These are phyloP conservation scores for Rhizopogon vulgaris DNA, from an alignment of 768 basidiomycete species.

Conservation along the genomic window DNA sequence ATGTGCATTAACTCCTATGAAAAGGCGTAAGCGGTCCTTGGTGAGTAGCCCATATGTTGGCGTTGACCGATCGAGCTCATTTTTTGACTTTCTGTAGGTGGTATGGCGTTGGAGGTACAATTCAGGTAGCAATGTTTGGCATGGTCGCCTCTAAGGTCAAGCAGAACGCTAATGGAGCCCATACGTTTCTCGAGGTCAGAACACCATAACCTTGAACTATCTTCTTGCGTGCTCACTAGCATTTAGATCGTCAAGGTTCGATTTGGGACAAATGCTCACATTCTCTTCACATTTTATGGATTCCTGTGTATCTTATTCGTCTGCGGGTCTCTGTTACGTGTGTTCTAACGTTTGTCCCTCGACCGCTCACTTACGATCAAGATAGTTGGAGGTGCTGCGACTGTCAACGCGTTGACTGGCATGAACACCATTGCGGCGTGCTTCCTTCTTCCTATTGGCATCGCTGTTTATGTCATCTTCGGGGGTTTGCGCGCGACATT, in stretches of 20 bases:
- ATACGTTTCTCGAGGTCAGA: conserved; percentile 47
- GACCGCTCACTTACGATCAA: neutral
- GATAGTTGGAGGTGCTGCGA: conserved; percentile 39
- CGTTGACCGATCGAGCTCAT: neutral
- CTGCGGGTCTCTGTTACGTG: conserved; percentile 43
- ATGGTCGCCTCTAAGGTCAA: conserved; percentile 53
- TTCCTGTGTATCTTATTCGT: conserved; percentile 47
- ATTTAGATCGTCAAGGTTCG: conserved; percentile 41
- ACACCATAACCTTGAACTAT: neutral
- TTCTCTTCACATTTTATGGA: conserved; percentile 48
- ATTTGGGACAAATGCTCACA: conserved; percentile 40
- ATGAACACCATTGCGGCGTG: conserved; percentile 40
- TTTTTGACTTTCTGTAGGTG: conserved; percentile 25
- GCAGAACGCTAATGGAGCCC: conserved; percentile 52
- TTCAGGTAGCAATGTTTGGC: conserved; percentile 47
- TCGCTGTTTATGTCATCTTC: conserved; percentile 36
- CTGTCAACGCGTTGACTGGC: conserved; percentile 39
- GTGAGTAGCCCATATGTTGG: conserved; percentile 15
- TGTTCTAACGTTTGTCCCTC: conserved; percentile 7
- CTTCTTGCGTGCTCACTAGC: neutral
- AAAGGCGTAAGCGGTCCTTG: conserved; percentile 44
- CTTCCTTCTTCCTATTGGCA: conserved; percentile 40
- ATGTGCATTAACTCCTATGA: neutral
- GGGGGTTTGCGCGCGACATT: conserved; percentile 42
- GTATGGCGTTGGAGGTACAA: conserved; percentile 48